A percentile compares a stretch with the other conserved stretches of the same genome.
phyloP scores from a whole-genome alignment of 305 asterid species.

The Solanum hybrid region DNA sequence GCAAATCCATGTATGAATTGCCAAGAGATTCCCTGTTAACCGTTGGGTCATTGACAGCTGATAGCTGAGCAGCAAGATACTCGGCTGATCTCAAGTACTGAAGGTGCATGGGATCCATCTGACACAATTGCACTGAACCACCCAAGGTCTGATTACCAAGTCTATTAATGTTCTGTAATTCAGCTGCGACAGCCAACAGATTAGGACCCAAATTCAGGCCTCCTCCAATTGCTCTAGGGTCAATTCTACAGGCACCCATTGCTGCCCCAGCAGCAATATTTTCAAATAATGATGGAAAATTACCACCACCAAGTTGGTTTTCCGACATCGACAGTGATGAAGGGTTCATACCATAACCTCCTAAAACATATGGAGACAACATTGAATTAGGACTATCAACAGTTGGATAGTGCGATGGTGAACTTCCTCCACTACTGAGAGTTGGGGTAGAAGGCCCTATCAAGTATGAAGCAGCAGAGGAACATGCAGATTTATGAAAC shows the following conservation, averaged over 20 bases:
- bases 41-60: slow-evolving; percentile 30
- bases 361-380: slow-evolving; percentile 29
- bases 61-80: slow-evolving; percentile 23
- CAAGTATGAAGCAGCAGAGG: slow-evolving; percentile 13
- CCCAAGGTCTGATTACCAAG: slow-evolving; percentile 26
- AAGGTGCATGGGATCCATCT: slow-evolving; percentile 37
- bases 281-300: slow-evolving; percentile 34
- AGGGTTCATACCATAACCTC: slow-evolving; percentile 25
- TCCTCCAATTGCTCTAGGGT: slow-evolving; percentile 29
- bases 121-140: slow-evolving; percentile 28
- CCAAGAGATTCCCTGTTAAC: slow-evolving; percentile 25
- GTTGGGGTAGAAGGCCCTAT: slow-evolving; percentile 27
- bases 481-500: slow-evolving; percentile 12
- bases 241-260: slow-evolving; percentile 27
- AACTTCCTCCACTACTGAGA: slow-evolving; percentile 20
- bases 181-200: slow-evolving; percentile 33
- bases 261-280: slow-evolving; percentile 28
- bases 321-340: slow-evolving; percentile 32
- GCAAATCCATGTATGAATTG: slow-evolving; percentile 35
- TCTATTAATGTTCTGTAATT: slow-evolving; percentile 33
- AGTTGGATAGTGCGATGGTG: slow-evolving; percentile 36
- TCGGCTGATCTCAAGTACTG: slow-evolving; percentile 35
- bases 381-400: slow-evolving; percentile 31
- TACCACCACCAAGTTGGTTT: slow-evolving; percentile 32
- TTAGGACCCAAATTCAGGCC: slow-evolving; percentile 30